Evolutionary conservation across 441 rosid genomes (phyloP).

Genomic region (Mallotus japonicus): DNA sequence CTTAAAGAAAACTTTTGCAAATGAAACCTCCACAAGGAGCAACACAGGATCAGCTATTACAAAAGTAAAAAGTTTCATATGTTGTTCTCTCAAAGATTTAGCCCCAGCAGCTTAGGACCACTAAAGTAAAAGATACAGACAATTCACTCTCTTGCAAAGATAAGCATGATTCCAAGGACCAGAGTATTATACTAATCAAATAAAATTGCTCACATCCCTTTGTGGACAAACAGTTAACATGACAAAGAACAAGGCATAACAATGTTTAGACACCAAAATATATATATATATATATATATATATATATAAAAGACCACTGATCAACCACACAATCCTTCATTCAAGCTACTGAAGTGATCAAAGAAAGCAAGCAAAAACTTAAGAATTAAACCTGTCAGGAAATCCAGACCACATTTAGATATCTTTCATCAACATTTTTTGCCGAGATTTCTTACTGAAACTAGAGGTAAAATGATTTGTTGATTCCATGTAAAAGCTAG

Average conservation of each 20-base stretch:
- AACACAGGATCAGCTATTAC: neutral
- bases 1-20: neutral
- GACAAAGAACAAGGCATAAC: neutral
- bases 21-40: conserved; percentile 4
- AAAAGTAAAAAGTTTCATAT: neutral
- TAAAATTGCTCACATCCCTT: neutral
- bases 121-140: neutral
- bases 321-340: too few relatives aligned
- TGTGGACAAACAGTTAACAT: neutral
- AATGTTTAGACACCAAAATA: too few relatives aligned
- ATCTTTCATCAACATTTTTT: too few relatives aligned
- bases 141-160: neutral
- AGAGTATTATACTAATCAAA: too few relatives aligned
- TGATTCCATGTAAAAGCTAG: conserved; percentile 3
- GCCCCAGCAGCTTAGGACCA: neutral
- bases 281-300: too few relatives aligned
- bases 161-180: neutral
- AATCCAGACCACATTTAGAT: neutral
- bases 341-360: neutral
- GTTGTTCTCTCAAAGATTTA: neutral
- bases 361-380: neutral
- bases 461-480: neutral
- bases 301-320: too few relatives aligned
- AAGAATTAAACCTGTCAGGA: neutral
- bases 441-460: neutral